Percentiles rank a stretch among this genome's conserved stretches.
phyloP scores from a whole-genome alignment of 805 yeast species.

The Saturnispora besseyi region DNA sequence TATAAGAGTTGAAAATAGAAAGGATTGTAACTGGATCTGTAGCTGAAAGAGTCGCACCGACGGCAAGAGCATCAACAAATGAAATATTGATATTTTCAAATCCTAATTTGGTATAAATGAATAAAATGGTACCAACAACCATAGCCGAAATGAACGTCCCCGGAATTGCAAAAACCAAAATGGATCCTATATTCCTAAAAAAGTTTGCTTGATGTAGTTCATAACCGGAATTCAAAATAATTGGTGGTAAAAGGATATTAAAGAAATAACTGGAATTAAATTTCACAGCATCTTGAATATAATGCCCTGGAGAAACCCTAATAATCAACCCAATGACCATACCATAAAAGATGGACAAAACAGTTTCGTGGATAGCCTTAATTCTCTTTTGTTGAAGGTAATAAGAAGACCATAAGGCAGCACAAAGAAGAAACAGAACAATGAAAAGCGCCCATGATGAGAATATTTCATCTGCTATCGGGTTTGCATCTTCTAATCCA shows the following conservation, averaged over 20 bases:
- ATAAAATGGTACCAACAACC: constrained; percentile 81
- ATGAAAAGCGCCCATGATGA: constrained; percentile 97
- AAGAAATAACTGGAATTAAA: constrained; percentile 92
- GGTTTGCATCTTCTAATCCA: constrained; percentile 55
- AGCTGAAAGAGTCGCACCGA: constrained; percentile 96
- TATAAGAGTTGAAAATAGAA: constrained; percentile 93
- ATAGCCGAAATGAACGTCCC: constrained; percentile 92
- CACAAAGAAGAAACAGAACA: constrained; percentile 64
- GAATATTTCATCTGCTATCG: constrained; percentile 89
- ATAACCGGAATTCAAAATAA: constrained; percentile 91
- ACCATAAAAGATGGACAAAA: constrained; percentile 90
- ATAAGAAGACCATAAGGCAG: constrained; percentile 93
- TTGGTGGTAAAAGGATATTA: constrained; percentile 90
- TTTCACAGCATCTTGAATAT: constrained; percentile 93
- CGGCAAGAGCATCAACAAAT: constrained; percentile 94
- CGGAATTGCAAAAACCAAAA: constrained; percentile 89
- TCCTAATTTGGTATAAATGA: constrained; percentile 86
- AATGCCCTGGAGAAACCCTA: constrained; percentile 89
- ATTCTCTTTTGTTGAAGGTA: constrained; percentile 85
- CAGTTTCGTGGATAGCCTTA: constrained; percentile 96
- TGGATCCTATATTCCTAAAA: constrained; percentile 84
- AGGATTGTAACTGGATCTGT: constrained; percentile 97
- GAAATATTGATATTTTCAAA: constrained; percentile 81
- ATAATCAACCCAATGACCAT: constrained; percentile 91
- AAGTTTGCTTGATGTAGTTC: constrained; percentile 94